Evolutionary conservation across 768 basidiomycete genomes (phyloP).

Genomic region (Lactarius evosmus): DNA sequence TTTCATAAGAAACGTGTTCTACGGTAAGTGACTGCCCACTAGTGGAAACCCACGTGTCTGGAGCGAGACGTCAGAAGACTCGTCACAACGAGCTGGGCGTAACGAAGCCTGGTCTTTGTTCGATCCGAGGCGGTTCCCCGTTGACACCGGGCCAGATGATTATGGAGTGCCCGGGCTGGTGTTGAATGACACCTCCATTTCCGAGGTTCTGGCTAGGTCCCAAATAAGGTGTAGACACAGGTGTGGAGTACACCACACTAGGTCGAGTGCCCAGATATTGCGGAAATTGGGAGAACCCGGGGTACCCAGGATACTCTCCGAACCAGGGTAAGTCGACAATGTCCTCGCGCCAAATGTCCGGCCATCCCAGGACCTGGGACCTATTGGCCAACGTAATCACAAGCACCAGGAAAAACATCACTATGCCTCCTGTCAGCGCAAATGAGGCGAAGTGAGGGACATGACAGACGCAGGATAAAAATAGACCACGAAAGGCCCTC

Average conservation of each 20-base stretch:
- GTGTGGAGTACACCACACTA: conserved; percentile 7
- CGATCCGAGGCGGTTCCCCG: conserved; percentile 58
- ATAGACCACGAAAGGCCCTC: conserved; percentile 77
- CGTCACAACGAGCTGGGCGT: conserved; percentile 15
- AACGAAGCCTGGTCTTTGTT: conserved; percentile 49
- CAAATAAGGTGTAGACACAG: neutral
- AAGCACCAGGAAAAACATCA: conserved; percentile 43
- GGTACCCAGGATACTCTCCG: conserved; percentile 63
- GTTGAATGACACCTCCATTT: conserved; percentile 45
- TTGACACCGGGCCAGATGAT: conserved; percentile 65
- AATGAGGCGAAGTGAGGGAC: conserved; percentile 12
- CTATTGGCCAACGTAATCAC: conserved; percentile 52
- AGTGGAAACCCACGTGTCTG: conserved; percentile 6
- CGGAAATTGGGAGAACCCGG: conserved; percentile 20
- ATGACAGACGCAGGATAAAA: conserved; percentile 49
- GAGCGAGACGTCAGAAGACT: conserved; percentile 1
- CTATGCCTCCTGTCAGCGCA: conserved; percentile 31
- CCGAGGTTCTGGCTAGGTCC: conserved; percentile 5
- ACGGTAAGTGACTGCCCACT: conserved; percentile 19
- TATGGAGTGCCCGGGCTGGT: conserved; percentile 57
- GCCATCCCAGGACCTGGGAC: conserved; percentile 53
- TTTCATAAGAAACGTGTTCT: conserved; percentile 22
- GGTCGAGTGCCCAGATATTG: neutral
- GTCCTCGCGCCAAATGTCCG: conserved; percentile 56
- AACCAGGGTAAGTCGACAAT: conserved; percentile 72